These are phyloP conservation scores for Pyrus bretschneideri DNA, from an alignment of 306 rosid genomes.

Conservation along the genomic window DNA sequence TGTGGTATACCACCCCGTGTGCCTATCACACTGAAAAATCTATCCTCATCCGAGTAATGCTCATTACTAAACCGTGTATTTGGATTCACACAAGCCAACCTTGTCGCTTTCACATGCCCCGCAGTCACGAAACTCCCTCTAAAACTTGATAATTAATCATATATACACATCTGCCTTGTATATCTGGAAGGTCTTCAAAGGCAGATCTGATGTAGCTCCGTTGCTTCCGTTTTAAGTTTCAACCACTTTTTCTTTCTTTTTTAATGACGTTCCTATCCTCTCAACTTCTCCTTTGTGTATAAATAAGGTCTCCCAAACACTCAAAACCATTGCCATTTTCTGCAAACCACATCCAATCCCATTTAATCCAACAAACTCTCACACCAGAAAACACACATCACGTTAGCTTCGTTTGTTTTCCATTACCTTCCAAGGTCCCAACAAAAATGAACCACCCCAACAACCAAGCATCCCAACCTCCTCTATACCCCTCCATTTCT, in stretches of 20 bases:
- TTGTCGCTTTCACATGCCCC: constrained; percentile 6
- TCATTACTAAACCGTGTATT: background rate
- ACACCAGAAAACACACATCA: background rate
- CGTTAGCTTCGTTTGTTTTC: background rate
- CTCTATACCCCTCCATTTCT: constrained; percentile 14
- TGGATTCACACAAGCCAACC: constrained; percentile 5
- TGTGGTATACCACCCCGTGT: fast-evolving
- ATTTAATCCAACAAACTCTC: background rate
- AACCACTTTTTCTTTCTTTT: background rate
- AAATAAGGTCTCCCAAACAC: background rate
- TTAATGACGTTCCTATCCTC: background rate
- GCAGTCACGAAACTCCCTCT: background rate
- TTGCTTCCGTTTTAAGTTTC: too few species aligned
- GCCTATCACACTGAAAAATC: too few species aligned
- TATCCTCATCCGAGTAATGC: background rate
- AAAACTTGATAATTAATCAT: background rate
- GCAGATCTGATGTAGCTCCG: too few species aligned
- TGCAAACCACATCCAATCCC: background rate
- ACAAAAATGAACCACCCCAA: constrained; percentile 14
- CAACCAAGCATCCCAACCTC: constrained; percentile 14
- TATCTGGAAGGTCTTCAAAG: too few species aligned
- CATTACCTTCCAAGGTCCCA: background rate
- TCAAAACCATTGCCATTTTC: background rate
- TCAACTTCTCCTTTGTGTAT: background rate
- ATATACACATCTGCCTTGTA: too few species aligned